Conservation (phyloP, 169 alveolate genomes). For the Eimeria necatrix region DNA sequence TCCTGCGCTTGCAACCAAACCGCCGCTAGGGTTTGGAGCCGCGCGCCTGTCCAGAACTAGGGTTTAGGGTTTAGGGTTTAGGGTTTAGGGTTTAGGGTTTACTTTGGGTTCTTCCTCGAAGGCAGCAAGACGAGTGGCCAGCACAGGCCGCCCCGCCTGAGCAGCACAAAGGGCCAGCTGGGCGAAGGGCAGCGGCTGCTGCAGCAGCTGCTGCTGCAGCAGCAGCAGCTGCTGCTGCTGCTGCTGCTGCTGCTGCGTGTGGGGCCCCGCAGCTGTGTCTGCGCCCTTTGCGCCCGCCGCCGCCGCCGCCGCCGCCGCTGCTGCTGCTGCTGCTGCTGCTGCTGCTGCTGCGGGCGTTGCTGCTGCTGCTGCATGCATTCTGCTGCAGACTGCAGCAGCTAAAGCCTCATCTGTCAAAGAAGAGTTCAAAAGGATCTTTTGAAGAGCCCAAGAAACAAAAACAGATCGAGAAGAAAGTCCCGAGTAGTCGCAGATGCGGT, state of each 20-base stretch:
- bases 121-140: slow-evolving; percentile 59
- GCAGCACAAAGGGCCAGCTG: slow-evolving; percentile 64
- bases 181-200: slow-evolving; percentile 29
- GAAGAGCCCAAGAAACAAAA: slow-evolving; percentile 87
- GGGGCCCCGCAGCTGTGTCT: not conserved
- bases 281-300: too few species aligned
- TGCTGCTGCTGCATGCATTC: slow-evolving; percentile 56
- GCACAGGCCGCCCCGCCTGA: slow-evolving; percentile 69
- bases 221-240: slow-evolving; percentile 4
- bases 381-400: slow-evolving; percentile 76
- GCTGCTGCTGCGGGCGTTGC: slow-evolving; percentile 57
- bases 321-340: slow-evolving; percentile 13
- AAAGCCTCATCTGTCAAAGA: slow-evolving; percentile 88
- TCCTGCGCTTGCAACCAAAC: too few species aligned
- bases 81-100: slow-evolving; percentile 13
- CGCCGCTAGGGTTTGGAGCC: too few species aligned
- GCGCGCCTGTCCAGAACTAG: not conserved
- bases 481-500: slow-evolving; percentile 88
- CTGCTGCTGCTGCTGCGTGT: not conserved
- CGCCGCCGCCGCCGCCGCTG: not conserved
- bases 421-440: slow-evolving; percentile 85
- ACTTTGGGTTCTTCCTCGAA: slow-evolving; percentile 41
- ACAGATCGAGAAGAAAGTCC: slow-evolving; percentile 84
- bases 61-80: not conserved
- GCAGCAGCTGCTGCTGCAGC: slow-evolving; percentile 11